Evolutionary conservation across 805 yeast species (phyloP), one percentile per base, ranked within the genome.

Genomic region (Sungouiozyma intestinalis): DNA sequence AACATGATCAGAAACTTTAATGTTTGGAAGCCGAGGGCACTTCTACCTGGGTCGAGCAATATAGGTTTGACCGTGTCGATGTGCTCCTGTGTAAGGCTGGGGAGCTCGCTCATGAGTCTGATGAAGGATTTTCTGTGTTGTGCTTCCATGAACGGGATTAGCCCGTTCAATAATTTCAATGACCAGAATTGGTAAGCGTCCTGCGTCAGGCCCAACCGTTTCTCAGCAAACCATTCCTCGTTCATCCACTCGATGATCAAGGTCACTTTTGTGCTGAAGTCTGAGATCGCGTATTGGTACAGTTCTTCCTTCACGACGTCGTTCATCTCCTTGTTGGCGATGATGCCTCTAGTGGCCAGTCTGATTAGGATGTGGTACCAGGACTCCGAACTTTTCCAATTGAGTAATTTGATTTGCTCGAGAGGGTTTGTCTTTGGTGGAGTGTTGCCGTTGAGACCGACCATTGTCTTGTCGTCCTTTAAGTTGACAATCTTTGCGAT

Each of bases 201-300:
- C 16, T 43, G 41, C 4, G 58, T 53, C 9, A 54, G 36, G 2
- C 37, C 35, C 16, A 36, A 20, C 14, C 51, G 16, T 14, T 52
- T 64, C 54, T 80, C 84, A 39, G 76, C 68, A 63, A 76, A 79
- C 94, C 96, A 92, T 60, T 92, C 98, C 63, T 92, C 98, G 53
- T 83, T 88, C 42, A 92, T 65, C 99, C 99, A 92, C 48, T 83
- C 87, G 33, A 90, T 77, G 16, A 86, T 78, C 31, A 81, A 63
- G 45, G 85, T 94, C 11, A 88, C 71, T 31, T 90, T 68, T 8
- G 67, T 69, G 42, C 81, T 81, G 51, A 88, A 78, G 54, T 83
- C 85, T 9, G 72, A 79, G 52, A 85, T 68, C 42, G 86, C 79
- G 56, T 81, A 84, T 15, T 79, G 77, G 46, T 81, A 80, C 9